phyloP scores from a whole-genome alignment of 805 yeast genomes.

The Ogataea philodendri region DNA sequence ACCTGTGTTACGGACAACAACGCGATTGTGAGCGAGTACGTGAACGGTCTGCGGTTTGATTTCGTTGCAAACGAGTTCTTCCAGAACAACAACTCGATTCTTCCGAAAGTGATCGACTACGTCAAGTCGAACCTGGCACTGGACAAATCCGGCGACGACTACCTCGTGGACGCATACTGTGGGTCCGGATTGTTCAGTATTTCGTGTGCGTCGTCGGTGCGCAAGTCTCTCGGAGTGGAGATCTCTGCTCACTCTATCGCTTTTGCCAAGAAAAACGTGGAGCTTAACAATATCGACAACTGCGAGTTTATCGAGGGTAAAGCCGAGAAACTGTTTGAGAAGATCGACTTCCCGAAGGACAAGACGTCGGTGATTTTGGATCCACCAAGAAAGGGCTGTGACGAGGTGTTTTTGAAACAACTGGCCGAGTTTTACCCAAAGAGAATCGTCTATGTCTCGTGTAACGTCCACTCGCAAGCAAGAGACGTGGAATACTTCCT shows the following conservation, averaged over 20 bases:
- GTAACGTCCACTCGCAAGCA: constrained; percentile 98
- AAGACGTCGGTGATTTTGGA: constrained; percentile 89
- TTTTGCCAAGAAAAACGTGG: constrained; percentile 82
- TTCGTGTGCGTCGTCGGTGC: constrained; percentile 79
- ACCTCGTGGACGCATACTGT: constrained; percentile 27
- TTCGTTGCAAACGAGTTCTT: constrained; percentile 95
- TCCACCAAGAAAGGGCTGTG: constrained; percentile 98
- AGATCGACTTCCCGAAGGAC: constrained; percentile 69
- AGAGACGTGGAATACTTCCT: constrained; percentile 86
- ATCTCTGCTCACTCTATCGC: constrained; percentile 87
- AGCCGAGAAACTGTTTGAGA: constrained; percentile 84
- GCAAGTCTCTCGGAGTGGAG: constrained; percentile 88
- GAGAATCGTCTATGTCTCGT: constrained; percentile 88
- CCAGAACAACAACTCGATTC: constrained; percentile 90
- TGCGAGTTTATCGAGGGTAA: constrained; percentile 87
- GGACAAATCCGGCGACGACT: constrained; percentile 38
- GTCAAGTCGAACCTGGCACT: constrained; percentile 69
- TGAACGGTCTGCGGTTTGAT: constrained; percentile 73
- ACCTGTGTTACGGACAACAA: constrained; percentile 79
- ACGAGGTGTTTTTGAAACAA: constrained; percentile 81
- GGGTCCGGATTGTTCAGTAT: constrained; percentile 77
- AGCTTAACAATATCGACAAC: constrained; percentile 68
- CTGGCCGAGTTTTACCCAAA: constrained; percentile 80
- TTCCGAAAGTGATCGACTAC: constrained; percentile 78
- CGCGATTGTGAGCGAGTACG: constrained; percentile 74